Evolutionary conservation across 2,329 filamentous ascomycete species (phyloP).

Genomic region (Juglanconis juglandina): DNA sequence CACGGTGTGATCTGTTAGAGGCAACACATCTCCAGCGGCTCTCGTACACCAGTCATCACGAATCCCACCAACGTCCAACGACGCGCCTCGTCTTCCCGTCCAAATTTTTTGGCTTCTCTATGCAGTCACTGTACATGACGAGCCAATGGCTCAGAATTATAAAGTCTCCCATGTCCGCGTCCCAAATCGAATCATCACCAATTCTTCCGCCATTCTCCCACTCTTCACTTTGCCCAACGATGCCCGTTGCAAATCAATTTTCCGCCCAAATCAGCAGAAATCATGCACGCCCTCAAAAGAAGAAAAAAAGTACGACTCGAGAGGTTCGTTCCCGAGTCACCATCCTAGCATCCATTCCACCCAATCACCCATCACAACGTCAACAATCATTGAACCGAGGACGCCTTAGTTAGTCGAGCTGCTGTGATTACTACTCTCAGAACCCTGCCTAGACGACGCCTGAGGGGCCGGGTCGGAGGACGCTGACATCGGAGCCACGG

Average conservation of each 20-base stretch:
- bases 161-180: no score
- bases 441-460: neutral
- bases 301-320: neutral
- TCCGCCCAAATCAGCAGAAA: no score
- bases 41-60: no score
- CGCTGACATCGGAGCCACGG: neutral
- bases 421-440: constrained; percentile 1
- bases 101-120: no score
- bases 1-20: no score
- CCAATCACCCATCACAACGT: neutral
- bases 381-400: neutral
- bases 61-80: no score
- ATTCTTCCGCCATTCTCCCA: neutral
- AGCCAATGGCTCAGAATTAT: no score
- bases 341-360: neutral
- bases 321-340: no score
- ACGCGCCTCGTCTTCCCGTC: no score
- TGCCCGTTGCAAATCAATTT: neutral
- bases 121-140: no score
- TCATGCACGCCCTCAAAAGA: neutral
- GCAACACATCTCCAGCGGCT: no score
- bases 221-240: neutral
- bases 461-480: neutral
- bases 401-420: neutral
- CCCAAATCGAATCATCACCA: no score